These are phyloP conservation scores for Hymenoscyphus repandus DNA, from an alignment of 2,329 filamentous ascomycete species.

Conservation along the genomic window DNA sequence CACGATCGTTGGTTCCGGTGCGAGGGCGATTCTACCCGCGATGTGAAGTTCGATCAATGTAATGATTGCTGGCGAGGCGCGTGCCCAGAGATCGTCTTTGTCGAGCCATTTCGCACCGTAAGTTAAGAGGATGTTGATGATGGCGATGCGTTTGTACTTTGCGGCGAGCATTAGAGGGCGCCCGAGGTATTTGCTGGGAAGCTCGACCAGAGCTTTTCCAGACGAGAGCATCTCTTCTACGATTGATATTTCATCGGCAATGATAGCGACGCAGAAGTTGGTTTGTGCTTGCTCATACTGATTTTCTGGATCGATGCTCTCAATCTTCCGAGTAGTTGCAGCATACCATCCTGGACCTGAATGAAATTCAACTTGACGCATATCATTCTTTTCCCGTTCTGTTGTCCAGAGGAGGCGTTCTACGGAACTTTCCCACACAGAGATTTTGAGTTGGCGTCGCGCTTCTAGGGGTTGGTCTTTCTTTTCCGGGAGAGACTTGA, in stretches of 20 bases:
- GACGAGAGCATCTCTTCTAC: not conserved
- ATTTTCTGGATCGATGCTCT: no score
- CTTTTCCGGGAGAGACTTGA: not conserved
- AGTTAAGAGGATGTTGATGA: not conserved
- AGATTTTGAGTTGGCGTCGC: no score
- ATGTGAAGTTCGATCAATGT: not conserved
- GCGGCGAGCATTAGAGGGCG: not conserved
- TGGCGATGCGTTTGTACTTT: not conserved
- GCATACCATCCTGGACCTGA: no score
- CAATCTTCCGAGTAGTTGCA: no score
- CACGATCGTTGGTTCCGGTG: not conserved
- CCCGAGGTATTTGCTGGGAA: not conserved
- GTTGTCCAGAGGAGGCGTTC: no score
- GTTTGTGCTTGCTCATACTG: constrained; percentile 2
- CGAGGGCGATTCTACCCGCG: not conserved
- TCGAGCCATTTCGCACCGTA: not conserved
- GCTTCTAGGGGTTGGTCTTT: no score
- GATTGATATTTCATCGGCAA: not conserved
- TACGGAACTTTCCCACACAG: no score
- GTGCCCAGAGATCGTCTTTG: not conserved
- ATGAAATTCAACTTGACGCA: no score
- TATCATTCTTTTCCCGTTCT: no score
- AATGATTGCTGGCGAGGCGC: not conserved
- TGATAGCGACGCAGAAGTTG: not conserved
- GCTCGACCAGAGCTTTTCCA: not conserved